Conservation (phyloP, 139 green algal species). For the Picochlorum costavermella region DNA sequence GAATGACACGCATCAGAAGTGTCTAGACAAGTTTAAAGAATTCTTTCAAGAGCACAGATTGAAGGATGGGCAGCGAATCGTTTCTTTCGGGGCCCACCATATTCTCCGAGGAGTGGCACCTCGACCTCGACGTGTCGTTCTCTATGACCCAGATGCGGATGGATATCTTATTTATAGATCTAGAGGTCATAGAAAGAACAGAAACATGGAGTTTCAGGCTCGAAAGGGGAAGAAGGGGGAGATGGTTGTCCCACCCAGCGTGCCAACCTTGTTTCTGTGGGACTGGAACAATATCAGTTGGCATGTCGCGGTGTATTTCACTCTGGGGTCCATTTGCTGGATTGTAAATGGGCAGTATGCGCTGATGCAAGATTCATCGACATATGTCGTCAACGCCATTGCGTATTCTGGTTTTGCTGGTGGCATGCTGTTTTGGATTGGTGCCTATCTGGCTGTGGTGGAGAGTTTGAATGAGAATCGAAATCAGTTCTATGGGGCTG, state of each 20-base stretch:
- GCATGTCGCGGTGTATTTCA: constrained; percentile 11
- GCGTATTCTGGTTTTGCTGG: constrained; percentile 9
- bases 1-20: background rate
- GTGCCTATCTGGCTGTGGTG: background rate
- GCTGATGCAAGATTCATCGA: background rate
- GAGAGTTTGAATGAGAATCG: constrained; percentile 8
- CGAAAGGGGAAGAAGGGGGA: background rate
- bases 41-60: background rate
- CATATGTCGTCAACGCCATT: background rate
- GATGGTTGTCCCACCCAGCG: background rate
- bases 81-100: background rate
- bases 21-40: background rate
- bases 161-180: constrained; percentile 2
- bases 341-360: constrained; percentile 10
- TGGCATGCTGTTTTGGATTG: constrained; percentile 11
- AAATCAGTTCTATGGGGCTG: constrained; percentile 4
- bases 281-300: constrained; percentile 13
- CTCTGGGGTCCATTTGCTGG: constrained; percentile 7
- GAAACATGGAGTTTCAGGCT: background rate
- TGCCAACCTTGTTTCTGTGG: background rate
- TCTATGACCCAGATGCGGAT: background rate
- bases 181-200: constrained; percentile 7
- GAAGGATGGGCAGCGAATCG: background rate
- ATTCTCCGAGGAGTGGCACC: background rate
- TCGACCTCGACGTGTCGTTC: background rate